Evolutionary conservation across 176 grass and related monocot genomes (phyloP), one percentile per base, ranked within the genome.

Genomic region (Thalia dealbata): DNA sequence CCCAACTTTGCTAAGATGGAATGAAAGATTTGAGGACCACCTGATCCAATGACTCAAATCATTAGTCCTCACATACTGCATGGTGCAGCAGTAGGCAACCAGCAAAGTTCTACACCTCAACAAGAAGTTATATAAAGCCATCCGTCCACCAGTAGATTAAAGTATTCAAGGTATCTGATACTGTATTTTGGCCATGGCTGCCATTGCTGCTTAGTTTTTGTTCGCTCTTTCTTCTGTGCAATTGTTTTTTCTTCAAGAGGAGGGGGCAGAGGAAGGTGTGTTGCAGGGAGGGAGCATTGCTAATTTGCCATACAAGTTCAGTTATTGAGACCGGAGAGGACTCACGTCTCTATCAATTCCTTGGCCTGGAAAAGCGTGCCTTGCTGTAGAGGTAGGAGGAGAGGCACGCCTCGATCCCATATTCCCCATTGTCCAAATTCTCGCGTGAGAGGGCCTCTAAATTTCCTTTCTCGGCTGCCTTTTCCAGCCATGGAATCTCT

Each of bases 401-500:
- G 21, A 61, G 70, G 70, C 25, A 72, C 42, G 48, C 25, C 46
- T 72, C 70, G 70, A 72, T 52, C 23, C 70, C 46, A 28, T 22
- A 48, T 48, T 48, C 45, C 45, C 45, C 6, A 38, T 70, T 22
- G 62, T 64, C 44, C 67, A 24, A 43, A 14, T 70, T 46, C 67
- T 48, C 24, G 41, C 43, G 67, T 26, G 19, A 22, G 67, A 9
- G 10, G 22, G 19, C 42, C 42, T 18, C 22, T 45, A 50, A 27
- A 16, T 66, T 46, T 38, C 66, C 66, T 22, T 69, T 69, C 21
- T 46, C n/a, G 66, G 66, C 12, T 12, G 32, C 32, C 48, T 52
- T 72, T 72, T 54, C 70, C 70, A 72, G 26, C 70, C 70, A 72
- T 72, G 70, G 70, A 51, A 35, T 72, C 25, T 29, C 70, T 72